These are phyloP conservation scores for Infundibulicybe gibba DNA, from an alignment of 768 basidiomycete genomes.

Conservation along the genomic window DNA sequence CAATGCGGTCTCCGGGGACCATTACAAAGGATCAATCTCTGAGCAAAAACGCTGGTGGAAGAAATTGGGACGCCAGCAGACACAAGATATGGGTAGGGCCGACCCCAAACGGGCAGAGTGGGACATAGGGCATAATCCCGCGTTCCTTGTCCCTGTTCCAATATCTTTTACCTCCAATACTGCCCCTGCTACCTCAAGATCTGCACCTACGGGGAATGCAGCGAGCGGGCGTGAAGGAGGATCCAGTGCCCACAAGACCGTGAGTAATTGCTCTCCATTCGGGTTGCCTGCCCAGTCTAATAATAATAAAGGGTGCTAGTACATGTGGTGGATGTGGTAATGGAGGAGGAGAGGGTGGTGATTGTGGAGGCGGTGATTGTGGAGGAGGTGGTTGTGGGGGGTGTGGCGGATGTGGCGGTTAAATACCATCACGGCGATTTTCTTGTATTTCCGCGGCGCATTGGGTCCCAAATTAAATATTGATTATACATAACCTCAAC, in stretches of 20 bases:
- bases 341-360: slow-evolving; percentile 5
- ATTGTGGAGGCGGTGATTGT: slow-evolving; percentile 4
- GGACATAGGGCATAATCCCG: slow-evolving; percentile 16
- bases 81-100: slow-evolving; percentile 21
- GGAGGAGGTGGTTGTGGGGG: slow-evolving; percentile 6
- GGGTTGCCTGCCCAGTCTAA: too few relatives aligned
- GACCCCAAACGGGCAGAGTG: slow-evolving; percentile 8
- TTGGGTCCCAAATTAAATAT: too few relatives aligned
- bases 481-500: too few relatives aligned
- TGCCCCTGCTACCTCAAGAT: slow-evolving; percentile 9
- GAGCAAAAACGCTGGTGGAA: slow-evolving; percentile 13
- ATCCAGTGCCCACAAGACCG: too few relatives aligned
- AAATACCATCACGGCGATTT: too few relatives aligned
- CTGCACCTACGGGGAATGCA: slow-evolving; percentile 7
- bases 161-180: slow-evolving; percentile 17
- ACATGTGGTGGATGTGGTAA: slow-evolving; percentile 4
- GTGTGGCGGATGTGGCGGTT: too few relatives aligned
- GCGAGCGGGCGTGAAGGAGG: too few relatives aligned
- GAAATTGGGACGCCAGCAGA: slow-evolving; percentile 20
- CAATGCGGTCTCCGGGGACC: slow-evolving; percentile 36
- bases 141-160: slow-evolving; percentile 41
- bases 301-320: slow-evolving; percentile 8
- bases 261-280: too few relatives aligned
- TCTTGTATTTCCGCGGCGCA: too few relatives aligned
- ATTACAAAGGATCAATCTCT: slow-evolving; percentile 16